Base-by-base conservation (phyloP, 345 rosid genomes). In the Viola odorata region DNA sequence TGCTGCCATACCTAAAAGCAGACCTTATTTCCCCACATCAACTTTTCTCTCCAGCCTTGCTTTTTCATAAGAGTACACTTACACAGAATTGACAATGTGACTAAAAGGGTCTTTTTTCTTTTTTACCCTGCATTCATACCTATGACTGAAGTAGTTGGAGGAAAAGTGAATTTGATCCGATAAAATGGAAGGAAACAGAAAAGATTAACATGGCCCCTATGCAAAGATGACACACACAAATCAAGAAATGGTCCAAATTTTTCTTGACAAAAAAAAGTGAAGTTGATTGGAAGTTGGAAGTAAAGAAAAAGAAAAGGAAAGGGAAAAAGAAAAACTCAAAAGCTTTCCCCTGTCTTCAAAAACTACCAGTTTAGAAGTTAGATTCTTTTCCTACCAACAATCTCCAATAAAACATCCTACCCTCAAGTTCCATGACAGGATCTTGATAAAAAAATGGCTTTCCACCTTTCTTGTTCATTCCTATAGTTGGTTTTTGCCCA, bases 91-190 rank as follows among this genome's bases (percentile, higher is more conserved):
- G 1, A 4, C 4, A 4, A 12, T 0, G 50, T 60, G 50, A 53
- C 48, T 50, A 48, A 54, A 64, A 67, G 12, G 65, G 23, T 51
- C 50, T 41, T 52, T 54, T 50, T 61, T 70, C 23, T 59, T 60
- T 61, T 73, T 72, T 73, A 60, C 54, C 68, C 57, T 3, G 58
- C 53, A 64, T 57, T 60, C 51, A 58, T 61, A 60, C 58, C 65
- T 54, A 69, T 65, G 68, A 50, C 47, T 57, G 65, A 69, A 66
- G 62, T n/a, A n/a, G n/a, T n/a, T n/a, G n/a, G n/a, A n/a, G n/a
- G n/a, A n/a, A n/a, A n/a, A n/a, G n/a, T n/a, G n/a, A n/a, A n/a
- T n/a, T n/a, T n/a, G n/a, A n/a, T n/a, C n/a, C n/a, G n/a, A n/a
- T n/a, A n/a, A n/a, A n/a, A n/a, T n/a, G n/a, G n/a, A n/a, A n/a